Percentiles rank a stretch among this genome's conserved stretches.
phyloP scores from a whole-genome alignment of 176 grass and related monocot genomes.

The Carex parvula region DNA sequence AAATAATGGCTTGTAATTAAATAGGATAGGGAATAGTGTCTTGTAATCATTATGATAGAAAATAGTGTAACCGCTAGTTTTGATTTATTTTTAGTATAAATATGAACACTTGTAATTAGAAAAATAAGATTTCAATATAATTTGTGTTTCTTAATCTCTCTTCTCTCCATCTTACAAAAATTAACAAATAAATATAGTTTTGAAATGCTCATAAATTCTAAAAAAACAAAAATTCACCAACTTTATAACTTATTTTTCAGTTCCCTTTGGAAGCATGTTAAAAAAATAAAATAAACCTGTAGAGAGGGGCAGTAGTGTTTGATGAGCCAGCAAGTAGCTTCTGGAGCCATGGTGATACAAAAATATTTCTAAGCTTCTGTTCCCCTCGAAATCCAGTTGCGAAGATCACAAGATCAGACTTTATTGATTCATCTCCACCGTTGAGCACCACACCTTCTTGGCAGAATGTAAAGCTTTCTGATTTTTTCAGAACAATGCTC shows the following conservation, averaged over 20 bases:
- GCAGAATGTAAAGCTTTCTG: conserved; percentile 63
- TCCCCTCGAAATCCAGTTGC: conserved; percentile 88
- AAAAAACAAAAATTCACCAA: background rate
- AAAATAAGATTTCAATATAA: too few relatives aligned
- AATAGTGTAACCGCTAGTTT: too few relatives aligned
- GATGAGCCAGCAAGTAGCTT: conserved; percentile 58
- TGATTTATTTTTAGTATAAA: too few relatives aligned
- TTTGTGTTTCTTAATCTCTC: too few relatives aligned
- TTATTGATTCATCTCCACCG: conserved; percentile 42
- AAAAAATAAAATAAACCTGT: conserved; percentile 43
- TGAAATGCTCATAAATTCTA: background rate
- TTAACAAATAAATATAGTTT: background rate
- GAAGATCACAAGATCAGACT: conserved; percentile 68
- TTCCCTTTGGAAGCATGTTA: background rate
- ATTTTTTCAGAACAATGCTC: conserved; percentile 73
- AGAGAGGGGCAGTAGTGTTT: conserved; percentile 49
- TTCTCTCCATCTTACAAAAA: too few relatives aligned
- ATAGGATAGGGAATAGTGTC: too few relatives aligned
- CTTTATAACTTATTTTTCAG: background rate
- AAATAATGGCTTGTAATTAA: too few relatives aligned
- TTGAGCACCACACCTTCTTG: conserved; percentile 52
- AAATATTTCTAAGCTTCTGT: conserved; percentile 80
- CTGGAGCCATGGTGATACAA: conserved; percentile 55
- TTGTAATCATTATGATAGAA: too few relatives aligned
- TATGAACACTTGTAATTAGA: too few relatives aligned